These are phyloP conservation scores for Colletotrichum salicis DNA, from an alignment of 2,329 filamentous ascomycete species.

Conservation along the genomic window DNA sequence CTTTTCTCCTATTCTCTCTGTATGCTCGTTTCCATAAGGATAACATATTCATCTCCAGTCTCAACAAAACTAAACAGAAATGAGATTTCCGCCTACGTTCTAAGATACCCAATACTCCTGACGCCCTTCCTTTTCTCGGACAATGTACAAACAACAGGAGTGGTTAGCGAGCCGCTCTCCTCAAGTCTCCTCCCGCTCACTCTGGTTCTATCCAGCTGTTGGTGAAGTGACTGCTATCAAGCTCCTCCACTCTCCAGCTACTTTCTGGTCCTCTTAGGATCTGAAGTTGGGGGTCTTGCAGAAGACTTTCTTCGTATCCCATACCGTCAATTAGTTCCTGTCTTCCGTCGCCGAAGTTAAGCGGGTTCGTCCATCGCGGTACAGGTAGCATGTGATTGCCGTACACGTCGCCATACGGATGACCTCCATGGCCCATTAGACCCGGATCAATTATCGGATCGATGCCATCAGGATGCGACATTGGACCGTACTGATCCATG, in stretches of 20 bases:
- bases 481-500: conserved; percentile 34
- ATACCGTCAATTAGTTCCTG: conserved; percentile 35
- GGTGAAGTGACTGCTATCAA: conserved; percentile 44
- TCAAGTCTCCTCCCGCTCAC: conserved; percentile 14
- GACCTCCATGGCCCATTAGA: conserved; percentile 31
- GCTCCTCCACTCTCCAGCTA: conserved; percentile 49
- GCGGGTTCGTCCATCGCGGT: conserved; percentile 30
- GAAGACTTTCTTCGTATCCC: conserved; percentile 37
- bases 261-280: conserved; percentile 44
- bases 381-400: conserved; percentile 27
- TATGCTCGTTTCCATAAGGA: neutral
- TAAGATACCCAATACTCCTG: conserved; percentile 3
- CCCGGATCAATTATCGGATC: conserved; percentile 37
- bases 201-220: conserved; percentile 45
- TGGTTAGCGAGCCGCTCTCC: neutral
- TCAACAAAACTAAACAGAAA: conserved; percentile 1
- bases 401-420: conserved; percentile 29
- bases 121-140: neutral
- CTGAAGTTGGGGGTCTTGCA: conserved; percentile 38
- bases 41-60: conserved; percentile 7
- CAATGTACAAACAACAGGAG: neutral
- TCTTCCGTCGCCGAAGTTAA: conserved; percentile 25
- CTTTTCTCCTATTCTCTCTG: neutral
- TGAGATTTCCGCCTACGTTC: neutral
- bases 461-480: conserved; percentile 35